Base-by-base conservation (phyloP, 2,329 filamentous ascomycete genomes). In the Alternaria consortialis region DNA sequence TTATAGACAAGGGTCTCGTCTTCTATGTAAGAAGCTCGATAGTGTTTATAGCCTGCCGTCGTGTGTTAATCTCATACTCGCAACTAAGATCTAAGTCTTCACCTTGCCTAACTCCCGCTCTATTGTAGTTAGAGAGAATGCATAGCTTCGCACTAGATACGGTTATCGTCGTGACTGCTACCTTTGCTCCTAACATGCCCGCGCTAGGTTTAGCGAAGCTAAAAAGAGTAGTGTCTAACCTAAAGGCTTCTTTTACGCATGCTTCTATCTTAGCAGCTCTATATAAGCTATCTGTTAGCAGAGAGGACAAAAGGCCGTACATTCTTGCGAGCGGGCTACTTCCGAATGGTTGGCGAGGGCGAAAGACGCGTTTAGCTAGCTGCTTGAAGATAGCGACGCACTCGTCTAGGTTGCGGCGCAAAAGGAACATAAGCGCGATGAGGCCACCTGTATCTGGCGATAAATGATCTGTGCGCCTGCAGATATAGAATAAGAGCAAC, bases 231-330 rank as follows among this genome's bases (percentile, higher is more conserved):
- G 48, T 58, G n/a, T 58, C 36, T 50, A 12, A 47, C 6, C 53
- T 25, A 29, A 62, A 68, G 9, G 37, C 63, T 51, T 62, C 37
- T 42, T 61, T 64, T 13, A 66, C 20, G 29, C 78, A 37, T 76
- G 65, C 58, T 78, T 83, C 66, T 74, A 77, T 53, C 70, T 80
- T 34, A 65, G 66, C 52, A 75, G 79, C 61, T 74, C 37, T 58
- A 51, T 66, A 51, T 39, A 70, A 53, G 60, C 60, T 63, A 58
- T 58, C 34, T 13, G 32, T 53, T 31, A 55, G 59, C 20, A 56
- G 8, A 12, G 44, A 58, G 31, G 25, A 57, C 54, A 62, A 74
- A 44, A 85, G 67, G 73, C 67, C 79, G 81, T 53, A 61, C 5
- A 63, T 12, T 17, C 47, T 64, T 13, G 27, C 17, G 9, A 62